Percentiles rank a stretch among this genome's conserved stretches.
Evolutionary conservation across 495 filamentous ascomycete species (phyloP).

Genomic region (Aspergillus taichungensis): DNA sequence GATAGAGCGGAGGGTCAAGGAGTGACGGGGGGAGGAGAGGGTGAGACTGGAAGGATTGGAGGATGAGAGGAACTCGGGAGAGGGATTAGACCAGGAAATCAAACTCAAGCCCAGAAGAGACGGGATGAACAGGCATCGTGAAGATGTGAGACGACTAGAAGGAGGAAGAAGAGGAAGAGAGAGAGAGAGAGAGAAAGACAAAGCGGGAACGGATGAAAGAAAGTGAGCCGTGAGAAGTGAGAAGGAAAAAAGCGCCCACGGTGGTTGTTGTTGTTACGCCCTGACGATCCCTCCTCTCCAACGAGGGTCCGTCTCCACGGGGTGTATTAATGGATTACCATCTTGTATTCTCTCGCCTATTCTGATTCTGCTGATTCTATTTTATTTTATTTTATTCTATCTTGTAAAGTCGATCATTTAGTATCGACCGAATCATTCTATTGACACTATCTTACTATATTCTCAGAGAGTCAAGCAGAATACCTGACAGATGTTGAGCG

Average conservation of each 20-base stretch:
- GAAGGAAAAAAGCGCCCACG: not conserved
- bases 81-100: constrained; percentile 5
- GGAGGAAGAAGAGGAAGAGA: not conserved
- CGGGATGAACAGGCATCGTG: constrained; percentile 15
- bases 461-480: not conserved
- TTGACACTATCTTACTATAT: not conserved
- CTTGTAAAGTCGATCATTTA: not conserved
- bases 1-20: not conserved
- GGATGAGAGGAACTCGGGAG: not conserved
- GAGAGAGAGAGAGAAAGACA: not conserved
- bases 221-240: too few relatives aligned
- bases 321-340: not conserved
- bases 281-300: constrained; percentile 14
- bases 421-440: not conserved
- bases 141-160: too few relatives aligned
- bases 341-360: not conserved
- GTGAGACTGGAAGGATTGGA: not conserved
- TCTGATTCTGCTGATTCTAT: too few relatives aligned
- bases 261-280: constrained; percentile 6
- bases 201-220: not conserved
- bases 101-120: constrained; percentile 4
- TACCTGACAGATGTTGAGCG: too few relatives aligned
- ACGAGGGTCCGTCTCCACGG: constrained; percentile 10
- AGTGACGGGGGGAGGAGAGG: not conserved
- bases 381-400: too few relatives aligned